phyloP scores from a whole-genome alignment of 2,329 filamentous ascomycete genomes.

The Mariannaea sp. region DNA sequence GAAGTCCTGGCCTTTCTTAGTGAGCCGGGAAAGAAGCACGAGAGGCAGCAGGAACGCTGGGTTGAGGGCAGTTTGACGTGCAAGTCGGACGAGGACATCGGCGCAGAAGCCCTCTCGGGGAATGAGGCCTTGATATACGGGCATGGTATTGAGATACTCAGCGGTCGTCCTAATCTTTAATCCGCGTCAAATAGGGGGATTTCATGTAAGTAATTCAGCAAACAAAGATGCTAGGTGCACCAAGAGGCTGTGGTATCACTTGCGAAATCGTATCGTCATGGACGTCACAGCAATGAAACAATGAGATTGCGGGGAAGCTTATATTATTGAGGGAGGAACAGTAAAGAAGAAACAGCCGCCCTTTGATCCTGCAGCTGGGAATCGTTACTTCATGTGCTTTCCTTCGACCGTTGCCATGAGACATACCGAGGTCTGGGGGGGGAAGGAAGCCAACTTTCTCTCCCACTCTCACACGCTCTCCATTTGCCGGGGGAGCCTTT shows the following conservation, averaged over 20 bases:
- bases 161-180: background rate
- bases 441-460: too few species aligned
- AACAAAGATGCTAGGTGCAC: too few species aligned
- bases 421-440: slow-evolving; percentile 10
- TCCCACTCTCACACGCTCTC: too few species aligned
- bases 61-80: slow-evolving; percentile 67
- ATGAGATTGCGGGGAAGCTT: background rate
- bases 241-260: too few species aligned
- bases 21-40: slow-evolving; percentile 66
- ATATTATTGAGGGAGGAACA: too few species aligned
- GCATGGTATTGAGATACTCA: slow-evolving; percentile 33
- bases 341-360: too few species aligned
- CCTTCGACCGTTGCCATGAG: background rate
- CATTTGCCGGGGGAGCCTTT: too few species aligned
- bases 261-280: background rate
- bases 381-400: slow-evolving; percentile 12
- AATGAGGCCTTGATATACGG: slow-evolving; percentile 56
- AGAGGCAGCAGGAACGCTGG: slow-evolving; percentile 67
- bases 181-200: background rate
- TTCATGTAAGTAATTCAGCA: background rate
- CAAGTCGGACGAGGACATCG: slow-evolving; percentile 62
- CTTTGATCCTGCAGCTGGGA: too few species aligned
- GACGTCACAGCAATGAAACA: background rate
- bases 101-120: slow-evolving; percentile 63
- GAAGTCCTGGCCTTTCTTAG: slow-evolving; percentile 62